These are phyloP conservation scores for Kregervanrija fluxuum DNA, from an alignment of 805 yeast genomes.

Conservation along the genomic window DNA sequence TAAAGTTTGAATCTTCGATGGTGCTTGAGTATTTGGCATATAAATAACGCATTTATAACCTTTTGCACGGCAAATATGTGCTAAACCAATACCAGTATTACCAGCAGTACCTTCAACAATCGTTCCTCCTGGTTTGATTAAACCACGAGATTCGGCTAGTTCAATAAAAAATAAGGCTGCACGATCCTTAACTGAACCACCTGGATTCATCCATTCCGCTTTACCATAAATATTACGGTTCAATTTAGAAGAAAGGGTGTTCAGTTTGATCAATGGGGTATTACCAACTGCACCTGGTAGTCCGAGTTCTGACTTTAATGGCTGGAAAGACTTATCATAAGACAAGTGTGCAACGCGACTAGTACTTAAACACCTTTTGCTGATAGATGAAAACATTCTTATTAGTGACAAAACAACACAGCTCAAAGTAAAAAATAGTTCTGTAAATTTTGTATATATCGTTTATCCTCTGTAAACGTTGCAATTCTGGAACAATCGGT, in stretches of 20 bases:
- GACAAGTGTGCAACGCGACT: constrained; percentile 11
- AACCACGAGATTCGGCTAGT: constrained; percentile 69
- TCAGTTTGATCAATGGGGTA: constrained; percentile 71
- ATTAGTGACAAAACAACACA: not conserved
- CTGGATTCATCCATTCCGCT: constrained; percentile 91
- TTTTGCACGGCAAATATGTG: constrained; percentile 71
- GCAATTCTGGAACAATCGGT: not conserved
- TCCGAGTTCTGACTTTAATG: constrained; percentile 60
- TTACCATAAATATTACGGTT: constrained; percentile 80
- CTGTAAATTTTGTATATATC: too few relatives aligned
- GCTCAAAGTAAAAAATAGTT: constrained; percentile 3
- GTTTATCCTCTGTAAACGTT: too few relatives aligned
- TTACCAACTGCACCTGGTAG: constrained; percentile 86
- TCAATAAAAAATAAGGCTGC: constrained; percentile 75
- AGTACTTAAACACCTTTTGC: constrained; percentile 13
- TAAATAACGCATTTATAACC: constrained; percentile 83
- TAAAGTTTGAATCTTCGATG: constrained; percentile 69
- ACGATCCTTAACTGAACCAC: constrained; percentile 87
- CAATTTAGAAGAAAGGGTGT: constrained; percentile 45
- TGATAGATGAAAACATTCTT: constrained; percentile 1
- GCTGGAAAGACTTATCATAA: constrained; percentile 43
- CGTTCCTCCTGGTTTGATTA: constrained; percentile 71
- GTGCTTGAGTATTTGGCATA: constrained; percentile 89
- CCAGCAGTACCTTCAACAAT: constrained; percentile 96
- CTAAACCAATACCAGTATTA: constrained; percentile 88